Evolutionary conservation across 2,329 filamentous ascomycete species (phyloP), one percentile per base, ranked within the genome.

Genomic region (Thermothelomyces thermophilus): DNA sequence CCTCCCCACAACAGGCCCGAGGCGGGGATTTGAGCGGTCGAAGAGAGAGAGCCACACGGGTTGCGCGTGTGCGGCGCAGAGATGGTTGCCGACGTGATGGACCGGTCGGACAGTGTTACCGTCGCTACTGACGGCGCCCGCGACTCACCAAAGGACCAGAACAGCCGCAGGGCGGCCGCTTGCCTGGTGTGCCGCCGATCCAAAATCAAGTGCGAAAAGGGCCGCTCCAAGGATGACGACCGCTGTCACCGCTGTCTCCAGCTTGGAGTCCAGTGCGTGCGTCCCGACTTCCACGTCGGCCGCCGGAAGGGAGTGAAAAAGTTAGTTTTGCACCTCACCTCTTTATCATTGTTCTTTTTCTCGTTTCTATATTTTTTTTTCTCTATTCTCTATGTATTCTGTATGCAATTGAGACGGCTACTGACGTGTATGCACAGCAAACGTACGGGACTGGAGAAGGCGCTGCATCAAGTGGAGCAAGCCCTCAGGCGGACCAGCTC

Each of bases 221-320:
- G 73, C 36, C 64, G 70, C 17, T 72, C 71, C 36, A 63, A 70
- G 13, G 72, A 72, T 41, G 71, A 77, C 51, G 60, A 68, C 17
- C 70, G 73, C 22, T 86, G 83, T 63, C 80, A 80, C 56, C 75
- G 80, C 64, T 86, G 83, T 63, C 68, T 72, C 47, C 75, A 80
- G 60, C 68, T 76, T 7, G 72, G 75, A 30, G 63, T 69, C 13
- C 80, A 86, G 52, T 88, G 84, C 62, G 70, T 86, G 5, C 79
- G 86, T 2, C 84, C 77, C n/a, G 77, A 77, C n/a, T 86, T 87
- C 61, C 83, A 87, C 54, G 76, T 86, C 3, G 84, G 84, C 7
- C 73, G 85, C 43, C 83, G 86, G 61, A 87, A 87, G 62, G 85
- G 84, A 19, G 84, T 87, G 53, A 88, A 87, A 65, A 88, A 88